Conservation (phyloP, 176 grass and related monocot species). For the Oryza officinalis region DNA sequence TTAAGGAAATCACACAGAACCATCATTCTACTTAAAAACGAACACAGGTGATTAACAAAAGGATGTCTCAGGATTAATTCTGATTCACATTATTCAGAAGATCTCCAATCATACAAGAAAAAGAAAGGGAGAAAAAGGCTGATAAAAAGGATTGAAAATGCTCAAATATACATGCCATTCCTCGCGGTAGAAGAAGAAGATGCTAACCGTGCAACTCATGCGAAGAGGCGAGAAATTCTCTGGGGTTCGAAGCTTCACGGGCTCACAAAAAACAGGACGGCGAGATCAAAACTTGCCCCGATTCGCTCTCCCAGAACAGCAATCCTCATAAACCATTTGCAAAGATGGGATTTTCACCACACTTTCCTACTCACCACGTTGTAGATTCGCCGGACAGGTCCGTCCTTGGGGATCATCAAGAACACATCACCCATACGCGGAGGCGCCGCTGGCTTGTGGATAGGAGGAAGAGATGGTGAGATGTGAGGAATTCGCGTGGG, state of each 20-base stretch:
- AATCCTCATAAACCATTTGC: not conserved
- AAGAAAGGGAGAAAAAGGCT: too few species aligned
- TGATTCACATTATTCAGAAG: not conserved
- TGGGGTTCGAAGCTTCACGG: slow-evolving; percentile 1
- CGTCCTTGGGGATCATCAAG: slow-evolving; percentile 1
- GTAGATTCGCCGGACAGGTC: slow-evolving; percentile 24
- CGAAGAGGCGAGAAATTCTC: not conserved
- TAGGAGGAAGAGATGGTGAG: not conserved
- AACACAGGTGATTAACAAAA: not conserved
- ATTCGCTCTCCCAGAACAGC: not conserved
- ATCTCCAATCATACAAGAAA: not conserved
- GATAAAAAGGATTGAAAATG: too few species aligned
- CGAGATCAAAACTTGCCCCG: slow-evolving; percentile 12
- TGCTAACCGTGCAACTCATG: slow-evolving; percentile 17
- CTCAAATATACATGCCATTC: too few species aligned
- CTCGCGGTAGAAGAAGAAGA: not conserved
- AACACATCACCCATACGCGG: slow-evolving; percentile 24
- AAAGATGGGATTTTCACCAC: not conserved
- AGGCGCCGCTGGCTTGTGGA: not conserved
- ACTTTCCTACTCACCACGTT: not conserved
- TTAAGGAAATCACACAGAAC: not conserved
- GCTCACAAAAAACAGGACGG: not conserved
- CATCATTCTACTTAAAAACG: not conserved
- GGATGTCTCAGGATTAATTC: not conserved
- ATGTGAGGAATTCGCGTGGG: not conserved